Percentiles rank a stretch among this genome's conserved stretches.
These are phyloP conservation scores for Citrullus mucosospermus DNA, from an alignment of 306 rosid species.

Conservation along the genomic window DNA sequence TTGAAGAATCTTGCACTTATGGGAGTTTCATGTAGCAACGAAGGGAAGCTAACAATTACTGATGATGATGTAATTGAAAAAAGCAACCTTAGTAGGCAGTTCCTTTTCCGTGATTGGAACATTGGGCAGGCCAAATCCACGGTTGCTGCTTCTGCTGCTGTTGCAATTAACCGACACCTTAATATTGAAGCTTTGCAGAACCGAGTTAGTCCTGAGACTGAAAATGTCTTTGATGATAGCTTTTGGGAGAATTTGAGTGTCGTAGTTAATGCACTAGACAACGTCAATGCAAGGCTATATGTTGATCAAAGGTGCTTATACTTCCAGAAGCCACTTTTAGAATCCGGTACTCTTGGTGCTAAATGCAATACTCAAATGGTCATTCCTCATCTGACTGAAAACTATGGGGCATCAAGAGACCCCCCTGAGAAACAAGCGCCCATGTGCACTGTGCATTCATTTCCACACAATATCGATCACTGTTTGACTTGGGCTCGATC, in stretches of 20 bases:
- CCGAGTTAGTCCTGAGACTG: constrained; percentile 75
- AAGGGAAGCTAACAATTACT: constrained; percentile 71
- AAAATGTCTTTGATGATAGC: constrained; percentile 57
- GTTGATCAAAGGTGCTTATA: constrained; percentile 95
- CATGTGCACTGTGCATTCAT: constrained; percentile 97
- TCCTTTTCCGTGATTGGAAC: constrained; percentile 98
- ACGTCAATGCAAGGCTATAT: constrained; percentile 87
- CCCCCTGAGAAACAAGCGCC: constrained; percentile 99
- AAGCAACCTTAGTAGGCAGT: constrained; percentile 94
- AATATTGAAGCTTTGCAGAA: constrained; percentile 69
- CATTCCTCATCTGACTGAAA: constrained; percentile 91
- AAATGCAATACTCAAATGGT: constrained; percentile 99
- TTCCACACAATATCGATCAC: constrained; percentile 95
- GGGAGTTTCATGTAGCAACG: constrained; percentile 88
- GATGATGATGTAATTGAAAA: constrained; percentile 99
- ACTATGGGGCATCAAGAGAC: constrained; percentile 97
- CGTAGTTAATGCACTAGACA: constrained; percentile 82
- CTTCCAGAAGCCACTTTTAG: constrained; percentile 96
- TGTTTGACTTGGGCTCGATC: constrained; percentile 99
- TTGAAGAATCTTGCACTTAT: constrained; percentile 79
- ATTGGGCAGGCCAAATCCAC: constrained; percentile 96
- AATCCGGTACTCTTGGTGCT: constrained; percentile 96
- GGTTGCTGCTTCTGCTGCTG: constrained; percentile 82
- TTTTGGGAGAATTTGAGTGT: constrained; percentile 71
- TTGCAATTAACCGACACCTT: constrained; percentile 44